Evolutionary conservation across 148 eudicot genomes (phyloP).

Genomic region (Chenopodium berlandieri): DNA sequence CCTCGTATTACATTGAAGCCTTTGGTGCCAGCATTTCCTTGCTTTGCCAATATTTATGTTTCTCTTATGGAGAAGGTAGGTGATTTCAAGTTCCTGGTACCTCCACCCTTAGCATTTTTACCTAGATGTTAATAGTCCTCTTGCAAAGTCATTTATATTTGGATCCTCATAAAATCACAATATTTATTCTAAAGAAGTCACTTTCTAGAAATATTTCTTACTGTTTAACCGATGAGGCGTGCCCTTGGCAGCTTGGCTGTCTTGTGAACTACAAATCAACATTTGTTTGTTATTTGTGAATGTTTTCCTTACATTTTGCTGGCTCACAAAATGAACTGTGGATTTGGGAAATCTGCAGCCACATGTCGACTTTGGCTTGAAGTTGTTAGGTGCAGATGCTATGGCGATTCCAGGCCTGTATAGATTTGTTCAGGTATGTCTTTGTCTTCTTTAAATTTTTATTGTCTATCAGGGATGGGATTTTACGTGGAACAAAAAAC

Average conservation of each 20-base stretch:
- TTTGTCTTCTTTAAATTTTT: background rate
- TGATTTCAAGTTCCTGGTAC: background rate
- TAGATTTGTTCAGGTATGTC: conserved; percentile 73
- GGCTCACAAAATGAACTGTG: conserved; percentile 9
- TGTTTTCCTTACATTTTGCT: background rate
- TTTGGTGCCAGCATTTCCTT: conserved; percentile 88
- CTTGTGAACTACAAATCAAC: background rate
- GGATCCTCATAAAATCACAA: background rate
- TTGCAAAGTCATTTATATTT: background rate
- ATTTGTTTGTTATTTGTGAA: background rate
- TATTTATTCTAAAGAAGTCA: background rate
- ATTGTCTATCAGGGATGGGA: no score
- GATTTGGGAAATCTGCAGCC: conserved; percentile 59
- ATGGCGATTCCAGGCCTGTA: conserved; percentile 94
- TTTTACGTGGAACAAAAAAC: no score
- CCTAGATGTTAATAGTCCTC: background rate
- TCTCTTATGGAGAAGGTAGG: conserved; percentile 93
- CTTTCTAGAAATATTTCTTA: background rate
- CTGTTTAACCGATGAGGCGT: background rate
- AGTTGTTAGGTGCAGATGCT: conserved; percentile 88
- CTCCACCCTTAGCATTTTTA: background rate
- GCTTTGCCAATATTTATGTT: conserved; percentile 78
- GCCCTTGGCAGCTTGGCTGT: conserved; percentile 1
- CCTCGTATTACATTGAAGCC: conserved; percentile 96
- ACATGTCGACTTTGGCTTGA: conserved; percentile 92